Evolutionary conservation across 208 protist species (phyloP).

Genomic region (Crithidia expoeki): DNA sequence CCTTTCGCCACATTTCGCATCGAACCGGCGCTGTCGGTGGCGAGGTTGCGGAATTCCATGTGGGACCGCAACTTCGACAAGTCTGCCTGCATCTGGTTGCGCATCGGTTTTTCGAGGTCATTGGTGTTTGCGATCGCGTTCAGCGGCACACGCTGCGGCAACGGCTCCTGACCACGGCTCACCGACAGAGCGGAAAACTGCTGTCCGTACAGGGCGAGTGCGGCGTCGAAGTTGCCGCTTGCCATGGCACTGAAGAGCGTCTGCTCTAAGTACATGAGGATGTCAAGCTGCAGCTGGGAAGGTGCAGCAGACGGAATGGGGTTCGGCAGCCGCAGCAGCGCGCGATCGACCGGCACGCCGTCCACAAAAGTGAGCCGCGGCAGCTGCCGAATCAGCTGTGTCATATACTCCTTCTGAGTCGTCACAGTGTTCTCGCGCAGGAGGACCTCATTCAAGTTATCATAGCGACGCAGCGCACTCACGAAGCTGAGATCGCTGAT

Average conservation of each 20-base stretch:
- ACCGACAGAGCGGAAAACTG: conserved; percentile 47
- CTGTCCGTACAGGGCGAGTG: conserved; percentile 28
- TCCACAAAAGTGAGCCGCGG: conserved; percentile 72
- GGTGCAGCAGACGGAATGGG: conserved; percentile 50
- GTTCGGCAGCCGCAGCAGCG: conserved; percentile 68
- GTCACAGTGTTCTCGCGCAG: conserved; percentile 65
- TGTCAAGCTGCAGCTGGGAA: conserved; percentile 32
- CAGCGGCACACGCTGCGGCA: conserved; percentile 58
- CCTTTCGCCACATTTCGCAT: conserved; percentile 60
- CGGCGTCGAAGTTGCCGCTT: conserved; percentile 26
- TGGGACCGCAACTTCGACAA: conserved; percentile 41
- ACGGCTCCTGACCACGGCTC: conserved; percentile 54
- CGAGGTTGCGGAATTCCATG: conserved; percentile 74
- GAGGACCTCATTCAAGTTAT: conserved; percentile 67
- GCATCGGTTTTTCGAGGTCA: conserved; percentile 52
- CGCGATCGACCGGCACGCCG: conserved; percentile 48
- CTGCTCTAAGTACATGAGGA: conserved; percentile 42
- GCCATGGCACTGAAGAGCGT: conserved; percentile 33
- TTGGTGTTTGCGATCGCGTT: conserved; percentile 51
- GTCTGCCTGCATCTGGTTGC: conserved; percentile 63
- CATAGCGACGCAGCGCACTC: conserved; percentile 62
- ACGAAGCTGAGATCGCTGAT: conserved; percentile 66
- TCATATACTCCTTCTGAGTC: conserved; percentile 48
- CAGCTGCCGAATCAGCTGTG: conserved; percentile 47
- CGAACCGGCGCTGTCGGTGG: conserved; percentile 46